Percentiles rank a stretch among this genome's conserved stretches.
These are phyloP conservation scores for Fusarium coffeatum DNA, from an alignment of 2,329 filamentous ascomycete genomes.

Conservation along the genomic window DNA sequence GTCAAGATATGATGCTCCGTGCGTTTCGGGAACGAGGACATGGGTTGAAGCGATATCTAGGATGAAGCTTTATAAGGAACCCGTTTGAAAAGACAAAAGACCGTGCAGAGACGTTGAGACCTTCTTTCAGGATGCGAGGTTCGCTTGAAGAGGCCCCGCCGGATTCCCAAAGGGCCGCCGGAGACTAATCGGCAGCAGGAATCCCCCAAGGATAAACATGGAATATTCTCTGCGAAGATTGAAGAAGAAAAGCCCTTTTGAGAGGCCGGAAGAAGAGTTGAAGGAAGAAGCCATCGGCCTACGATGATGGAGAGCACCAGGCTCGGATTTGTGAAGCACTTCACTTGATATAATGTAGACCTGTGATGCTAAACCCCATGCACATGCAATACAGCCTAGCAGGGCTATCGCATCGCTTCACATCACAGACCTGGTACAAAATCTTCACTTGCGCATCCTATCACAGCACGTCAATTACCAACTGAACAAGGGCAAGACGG, in stretches of 20 bases:
- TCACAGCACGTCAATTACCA: background rate
- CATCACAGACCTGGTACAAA: background rate
- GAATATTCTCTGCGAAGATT: background rate
- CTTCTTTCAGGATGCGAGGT: background rate
- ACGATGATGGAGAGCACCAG: too few species aligned
- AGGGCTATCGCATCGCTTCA: background rate
- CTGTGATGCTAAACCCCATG: too few species aligned
- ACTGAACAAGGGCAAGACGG: conserved; percentile 3
- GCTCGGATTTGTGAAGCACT: too few species aligned
- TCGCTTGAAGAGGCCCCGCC: background rate
- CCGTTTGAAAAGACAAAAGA: background rate
- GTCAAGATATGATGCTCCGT: conserved; percentile 20
- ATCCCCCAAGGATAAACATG: background rate
- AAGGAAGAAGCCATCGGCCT: background rate
- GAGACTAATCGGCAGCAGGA: background rate
- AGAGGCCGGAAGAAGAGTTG: background rate
- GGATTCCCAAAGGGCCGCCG: background rate
- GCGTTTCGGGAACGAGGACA: conserved; percentile 19
- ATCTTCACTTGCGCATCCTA: background rate
- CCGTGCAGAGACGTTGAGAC: background rate
- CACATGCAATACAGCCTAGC: background rate
- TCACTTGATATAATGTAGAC: too few species aligned
- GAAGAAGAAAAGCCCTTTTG: background rate
- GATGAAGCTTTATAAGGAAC: background rate
- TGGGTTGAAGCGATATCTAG: background rate